Evolutionary conservation across 768 basidiomycete species (phyloP), one percentile per base, ranked within the genome.

Genomic region (Trametes cingulata): DNA sequence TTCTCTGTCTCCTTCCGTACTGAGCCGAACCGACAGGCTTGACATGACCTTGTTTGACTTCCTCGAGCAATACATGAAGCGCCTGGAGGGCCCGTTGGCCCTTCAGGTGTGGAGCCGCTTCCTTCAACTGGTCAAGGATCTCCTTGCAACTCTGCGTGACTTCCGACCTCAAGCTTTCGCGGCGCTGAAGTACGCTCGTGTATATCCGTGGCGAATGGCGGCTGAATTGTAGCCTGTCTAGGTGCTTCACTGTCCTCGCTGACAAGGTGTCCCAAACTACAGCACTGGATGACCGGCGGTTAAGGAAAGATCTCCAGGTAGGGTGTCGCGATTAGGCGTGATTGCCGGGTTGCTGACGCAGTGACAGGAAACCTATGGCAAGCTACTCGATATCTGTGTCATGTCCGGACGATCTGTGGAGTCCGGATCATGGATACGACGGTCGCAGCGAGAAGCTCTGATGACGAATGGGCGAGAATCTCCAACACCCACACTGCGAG

Each of bases 71-170:
- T 98, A 98, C 69, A 71, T 98, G 27, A 76, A 75, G 17, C 84
- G 87, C 10, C 73, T 98, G 41, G 97, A 98, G 72, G 93, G 93
- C 0, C 93, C 97, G 0, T 76, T 97, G 36, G 95, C 93, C 3
- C 80, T 95, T 12, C 97, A 98, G 75, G 90, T 98, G 19, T 98
- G 96, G 96, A 73, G 76, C 42, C 83, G 91, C 19, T 88, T 87
- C 67, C 76, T 92, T 62, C 83, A 86, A 49, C 77, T 98, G 42
- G 83, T 86, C 7, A 92, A 89, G 68, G 95, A 98, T 22, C 72
- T 96, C 20, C 73, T 84, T n/a, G 80, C 77, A 39, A 82, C 77
- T 50, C 76, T 85, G 20, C 81, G 86, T 27, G 86, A 88, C 29
- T 90, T 88, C 73, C 90, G 88, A 63, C 64, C 80, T 0, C 87